Percentiles rank a stretch among this genome's conserved stretches.
Conservation (phyloP, 306 rosid species). For the Heteromeles arbutifolia region DNA sequence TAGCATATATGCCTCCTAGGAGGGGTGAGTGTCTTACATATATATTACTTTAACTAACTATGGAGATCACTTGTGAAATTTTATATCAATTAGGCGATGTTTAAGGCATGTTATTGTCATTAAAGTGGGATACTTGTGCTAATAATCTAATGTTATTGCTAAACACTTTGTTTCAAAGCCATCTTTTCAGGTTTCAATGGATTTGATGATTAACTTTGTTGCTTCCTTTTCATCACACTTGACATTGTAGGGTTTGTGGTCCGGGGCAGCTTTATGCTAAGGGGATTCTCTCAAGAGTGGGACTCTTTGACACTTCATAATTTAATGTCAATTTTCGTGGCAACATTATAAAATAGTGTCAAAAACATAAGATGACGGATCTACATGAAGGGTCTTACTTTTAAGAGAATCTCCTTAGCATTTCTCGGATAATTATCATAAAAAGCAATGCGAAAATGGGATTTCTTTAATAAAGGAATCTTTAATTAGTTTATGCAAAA, state of each 20-base stretch:
- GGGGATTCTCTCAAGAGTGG: no score
- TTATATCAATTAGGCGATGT: not conserved
- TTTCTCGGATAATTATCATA: no score
- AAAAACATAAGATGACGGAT: no score
- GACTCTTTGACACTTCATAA: no score
- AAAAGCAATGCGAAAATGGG: constrained; percentile 12
- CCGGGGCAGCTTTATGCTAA: constrained; percentile 3
- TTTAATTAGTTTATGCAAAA: constrained; percentile 34
- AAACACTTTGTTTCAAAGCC: constrained; percentile 38
- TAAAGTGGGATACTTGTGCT: constrained; percentile 25
- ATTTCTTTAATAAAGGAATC: constrained; percentile 45
- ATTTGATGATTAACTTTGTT: constrained; percentile 27
- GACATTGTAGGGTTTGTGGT: constrained; percentile 4
- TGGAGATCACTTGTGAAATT: not conserved
- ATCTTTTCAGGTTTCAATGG: constrained; percentile 44
- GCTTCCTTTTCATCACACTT: constrained; percentile 18
- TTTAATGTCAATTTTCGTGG: no score
- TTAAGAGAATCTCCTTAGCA: no score
- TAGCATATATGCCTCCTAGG: constrained; percentile 17
- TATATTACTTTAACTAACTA: not conserved
- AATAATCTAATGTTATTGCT: constrained; percentile 21
- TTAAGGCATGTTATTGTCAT: constrained; percentile 13
- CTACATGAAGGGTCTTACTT: no score
- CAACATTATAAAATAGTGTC: no score
- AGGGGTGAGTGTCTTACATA: not conserved